Conservation (phyloP, 164 flowering plant species). For the Nymphaea colorata region DNA sequence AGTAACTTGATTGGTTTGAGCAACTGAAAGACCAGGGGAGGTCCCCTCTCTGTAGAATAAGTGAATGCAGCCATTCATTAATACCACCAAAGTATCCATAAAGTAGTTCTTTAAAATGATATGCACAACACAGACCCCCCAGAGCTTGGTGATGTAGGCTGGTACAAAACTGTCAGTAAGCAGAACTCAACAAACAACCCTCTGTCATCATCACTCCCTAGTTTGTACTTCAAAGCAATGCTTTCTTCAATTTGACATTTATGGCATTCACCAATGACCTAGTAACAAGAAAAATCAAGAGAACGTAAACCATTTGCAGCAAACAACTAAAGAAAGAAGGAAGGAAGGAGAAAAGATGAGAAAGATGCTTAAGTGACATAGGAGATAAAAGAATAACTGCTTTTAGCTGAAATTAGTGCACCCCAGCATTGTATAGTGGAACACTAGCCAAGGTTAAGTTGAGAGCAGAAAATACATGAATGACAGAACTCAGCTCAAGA, state of each 20-base stretch:
- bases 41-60: conserved; percentile 37
- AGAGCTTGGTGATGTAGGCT: conserved; percentile 32
- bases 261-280: conserved; percentile 95
- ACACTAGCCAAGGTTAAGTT: too few relatives aligned
- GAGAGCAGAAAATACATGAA: too few relatives aligned
- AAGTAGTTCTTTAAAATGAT: too few relatives aligned
- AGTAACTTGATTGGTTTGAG: conserved; percentile 56
- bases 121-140: conserved; percentile 37
- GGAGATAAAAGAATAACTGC: too few relatives aligned
- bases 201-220: conserved; percentile 31
- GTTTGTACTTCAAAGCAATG: conserved; percentile 47
- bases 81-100: too few relatives aligned
- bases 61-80: not conserved
- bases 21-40: conserved; percentile 73
- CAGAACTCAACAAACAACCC: conserved; percentile 72
- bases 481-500: too few relatives aligned
- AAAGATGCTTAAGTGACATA: too few relatives aligned
- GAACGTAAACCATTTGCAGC: too few relatives aligned
- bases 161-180: conserved; percentile 69
- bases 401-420: too few relatives aligned
- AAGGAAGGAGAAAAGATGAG: too few relatives aligned
- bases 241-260: conserved; percentile 40
- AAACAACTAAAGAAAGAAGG: too few relatives aligned
- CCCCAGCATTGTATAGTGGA: too few relatives aligned
- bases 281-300: conserved; percentile 9